Conservation (phyloP, 306 rosid genomes). For the Herpetospermum pedunculosum region DNA sequence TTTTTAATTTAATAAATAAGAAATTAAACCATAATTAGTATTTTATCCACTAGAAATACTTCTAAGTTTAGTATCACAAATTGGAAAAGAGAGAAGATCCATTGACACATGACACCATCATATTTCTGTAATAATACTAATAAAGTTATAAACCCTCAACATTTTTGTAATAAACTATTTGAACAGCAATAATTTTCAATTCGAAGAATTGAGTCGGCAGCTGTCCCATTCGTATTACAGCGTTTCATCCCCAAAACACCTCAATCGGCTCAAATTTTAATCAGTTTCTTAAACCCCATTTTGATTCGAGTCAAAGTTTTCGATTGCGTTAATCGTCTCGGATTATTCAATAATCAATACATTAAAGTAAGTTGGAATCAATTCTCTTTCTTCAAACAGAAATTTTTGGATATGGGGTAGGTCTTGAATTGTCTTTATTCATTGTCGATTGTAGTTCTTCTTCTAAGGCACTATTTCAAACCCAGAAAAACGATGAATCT, state of each 20-base stretch:
- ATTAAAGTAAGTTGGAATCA: not conserved
- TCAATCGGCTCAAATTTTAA: not conserved
- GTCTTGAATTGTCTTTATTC: not conserved
- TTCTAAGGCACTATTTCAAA: not conserved
- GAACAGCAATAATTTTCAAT: not conserved
- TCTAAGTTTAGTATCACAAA: no score
- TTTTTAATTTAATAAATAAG: no score
- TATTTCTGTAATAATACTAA: no score
- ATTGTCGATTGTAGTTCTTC: not conserved
- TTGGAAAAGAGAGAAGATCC: no score
- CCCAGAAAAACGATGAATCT: not conserved
- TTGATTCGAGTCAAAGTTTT: not conserved
- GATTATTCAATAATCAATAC: not conserved
- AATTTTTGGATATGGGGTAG: not conserved
- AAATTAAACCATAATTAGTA: no score
- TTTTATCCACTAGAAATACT: no score
- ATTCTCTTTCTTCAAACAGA: not conserved
- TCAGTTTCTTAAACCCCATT: not conserved
- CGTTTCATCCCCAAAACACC: not conserved
- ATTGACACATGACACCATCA: no score
- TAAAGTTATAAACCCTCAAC: no score
- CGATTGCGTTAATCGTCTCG: not conserved
- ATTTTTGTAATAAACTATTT: not conserved
- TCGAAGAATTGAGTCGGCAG: not conserved
- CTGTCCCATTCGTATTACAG: not conserved